Percentiles rank a stretch among this genome's conserved stretches.
phyloP scores from a whole-genome alignment of 2,329 filamentous ascomycete genomes.

The Cladosporium oxysporum region DNA sequence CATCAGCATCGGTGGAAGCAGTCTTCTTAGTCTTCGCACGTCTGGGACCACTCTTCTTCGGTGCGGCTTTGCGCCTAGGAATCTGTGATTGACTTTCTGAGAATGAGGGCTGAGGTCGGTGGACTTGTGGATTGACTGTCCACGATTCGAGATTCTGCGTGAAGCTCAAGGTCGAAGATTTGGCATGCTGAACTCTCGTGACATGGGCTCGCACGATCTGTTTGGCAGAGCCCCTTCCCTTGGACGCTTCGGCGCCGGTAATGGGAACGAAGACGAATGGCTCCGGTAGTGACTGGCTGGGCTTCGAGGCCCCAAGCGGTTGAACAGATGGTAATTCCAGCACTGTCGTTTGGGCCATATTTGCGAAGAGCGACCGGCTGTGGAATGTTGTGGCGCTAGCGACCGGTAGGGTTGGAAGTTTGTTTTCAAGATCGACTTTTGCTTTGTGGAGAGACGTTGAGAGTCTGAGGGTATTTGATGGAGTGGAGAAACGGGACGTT shows the following conservation, averaged over 20 bases:
- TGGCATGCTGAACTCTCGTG: conserved; percentile 26
- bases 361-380: neutral
- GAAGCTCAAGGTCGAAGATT: conserved; percentile 18
- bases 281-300: conserved; percentile 17
- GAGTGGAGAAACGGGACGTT: neutral
- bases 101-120: neutral
- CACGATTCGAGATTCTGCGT: conserved; percentile 25
- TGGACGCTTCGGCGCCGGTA: conserved; percentile 23
- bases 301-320: neutral
- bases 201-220: conserved; percentile 27
- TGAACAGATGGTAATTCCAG: neutral
- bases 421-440: neutral
- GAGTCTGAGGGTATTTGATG: neutral
- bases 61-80: neutral
- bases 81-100: neutral
- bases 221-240: conserved; percentile 26
- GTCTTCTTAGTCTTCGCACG: conserved; percentile 1
- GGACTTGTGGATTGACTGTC: conserved; percentile 27
- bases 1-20: neutral
- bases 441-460: neutral
- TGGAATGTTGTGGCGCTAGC: neutral
- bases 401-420: neutral
- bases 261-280: conserved; percentile 27
- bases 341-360: neutral
- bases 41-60: neutral